A percentile compares a stretch with the other conserved stretches of the same genome.
Evolutionary conservation across 2,329 filamentous ascomycete genomes (phyloP).

Genomic region (Lachnellula cervina): DNA sequence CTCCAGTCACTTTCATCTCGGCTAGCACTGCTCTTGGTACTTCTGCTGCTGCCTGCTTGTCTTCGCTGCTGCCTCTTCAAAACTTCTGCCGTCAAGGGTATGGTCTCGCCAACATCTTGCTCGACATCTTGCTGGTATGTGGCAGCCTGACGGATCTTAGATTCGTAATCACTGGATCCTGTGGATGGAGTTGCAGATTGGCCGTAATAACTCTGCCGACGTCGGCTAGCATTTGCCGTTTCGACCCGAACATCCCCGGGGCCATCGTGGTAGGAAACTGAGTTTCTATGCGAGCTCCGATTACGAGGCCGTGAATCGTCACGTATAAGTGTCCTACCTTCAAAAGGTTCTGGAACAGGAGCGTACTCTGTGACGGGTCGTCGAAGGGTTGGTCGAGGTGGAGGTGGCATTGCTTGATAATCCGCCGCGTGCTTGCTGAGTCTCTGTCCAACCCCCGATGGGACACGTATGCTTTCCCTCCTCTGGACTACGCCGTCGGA

Average conservation of each 20-base stretch:
- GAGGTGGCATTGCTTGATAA: slow-evolving; percentile 26
- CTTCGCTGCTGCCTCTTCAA: slow-evolving; percentile 43
- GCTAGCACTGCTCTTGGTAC: slow-evolving; percentile 56
- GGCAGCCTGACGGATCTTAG: slow-evolving; percentile 41
- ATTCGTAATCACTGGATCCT: slow-evolving; percentile 35
- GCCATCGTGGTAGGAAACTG: slow-evolving; percentile 26
- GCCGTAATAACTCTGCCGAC: slow-evolving; percentile 27
- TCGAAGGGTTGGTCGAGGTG: slow-evolving; percentile 18
- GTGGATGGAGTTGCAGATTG: slow-evolving; percentile 11
- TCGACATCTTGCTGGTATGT: slow-evolving; percentile 52
- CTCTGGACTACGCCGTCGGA: slow-evolving; percentile 16
- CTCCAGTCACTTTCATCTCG: slow-evolving; percentile 60
- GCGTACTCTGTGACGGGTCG: slow-evolving; percentile 10
- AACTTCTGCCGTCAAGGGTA: slow-evolving; percentile 51
- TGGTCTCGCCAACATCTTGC: slow-evolving; percentile 44
- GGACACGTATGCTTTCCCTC: slow-evolving; percentile 20
- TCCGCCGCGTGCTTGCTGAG: slow-evolving; percentile 19
- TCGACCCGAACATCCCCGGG: slow-evolving; percentile 19
- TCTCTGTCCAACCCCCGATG: slow-evolving; percentile 13
- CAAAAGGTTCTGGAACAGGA: slow-evolving; percentile 1
- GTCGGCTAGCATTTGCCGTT: slow-evolving; percentile 23
- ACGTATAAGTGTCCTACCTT: slow-evolving; percentile 7
- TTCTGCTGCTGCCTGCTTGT: slow-evolving; percentile 42
- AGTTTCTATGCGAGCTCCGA: slow-evolving; percentile 23
- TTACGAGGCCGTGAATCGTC: slow-evolving; percentile 18